A percentile compares a stretch with the other conserved stretches of the same genome.
Conservation (phyloP, 1,284 basidiomycete species). For the Cutaneotrichosporon sp. region DNA sequence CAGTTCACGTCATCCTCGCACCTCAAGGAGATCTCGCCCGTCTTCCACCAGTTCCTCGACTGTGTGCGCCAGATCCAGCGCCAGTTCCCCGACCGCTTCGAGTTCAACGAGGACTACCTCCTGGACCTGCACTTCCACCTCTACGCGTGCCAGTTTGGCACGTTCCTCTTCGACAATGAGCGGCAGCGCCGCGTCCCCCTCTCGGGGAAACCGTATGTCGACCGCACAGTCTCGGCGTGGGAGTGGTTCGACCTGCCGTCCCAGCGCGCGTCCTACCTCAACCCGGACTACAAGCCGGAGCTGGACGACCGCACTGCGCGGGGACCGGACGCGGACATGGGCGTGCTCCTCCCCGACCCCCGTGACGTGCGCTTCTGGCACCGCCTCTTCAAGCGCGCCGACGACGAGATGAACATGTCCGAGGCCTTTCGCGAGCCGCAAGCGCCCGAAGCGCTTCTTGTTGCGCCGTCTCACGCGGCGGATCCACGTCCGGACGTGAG, state of each 20-base stretch:
- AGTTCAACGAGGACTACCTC: slow-evolving; percentile 88
- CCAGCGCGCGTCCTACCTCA: slow-evolving; percentile 62
- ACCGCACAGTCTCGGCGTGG: slow-evolving; percentile 78
- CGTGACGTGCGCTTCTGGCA: slow-evolving; percentile 88
- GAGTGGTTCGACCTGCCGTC: slow-evolving; percentile 70
- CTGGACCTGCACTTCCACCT: slow-evolving; percentile 81
- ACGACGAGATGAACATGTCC: slow-evolving; percentile 87
- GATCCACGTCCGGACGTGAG: neutral
- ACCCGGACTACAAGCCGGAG: slow-evolving; percentile 68
- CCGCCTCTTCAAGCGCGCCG: slow-evolving; percentile 78
- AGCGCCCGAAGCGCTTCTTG: neutral
- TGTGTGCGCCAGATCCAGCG: slow-evolving; percentile 87
- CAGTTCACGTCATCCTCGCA: slow-evolving; percentile 76
- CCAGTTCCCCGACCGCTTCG: slow-evolving; percentile 91
- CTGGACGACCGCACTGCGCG: slow-evolving; percentile 73
- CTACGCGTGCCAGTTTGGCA: slow-evolving; percentile 92
- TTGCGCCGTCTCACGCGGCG: neutral
- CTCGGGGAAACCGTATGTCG: slow-evolving; percentile 59
- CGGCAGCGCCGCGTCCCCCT: slow-evolving; percentile 62
- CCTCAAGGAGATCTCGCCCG: slow-evolving; percentile 92
- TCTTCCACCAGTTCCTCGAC: slow-evolving; percentile 98
- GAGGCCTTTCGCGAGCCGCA: slow-evolving; percentile 15
- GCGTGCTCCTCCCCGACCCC: slow-evolving; percentile 79
- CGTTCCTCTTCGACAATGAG: slow-evolving; percentile 91
- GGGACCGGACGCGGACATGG: slow-evolving; percentile 69